Percentiles rank a stretch among this genome's conserved stretches.
Conservation (phyloP, 1,284 basidiomycete species). For the Pholiota adiposa region DNA sequence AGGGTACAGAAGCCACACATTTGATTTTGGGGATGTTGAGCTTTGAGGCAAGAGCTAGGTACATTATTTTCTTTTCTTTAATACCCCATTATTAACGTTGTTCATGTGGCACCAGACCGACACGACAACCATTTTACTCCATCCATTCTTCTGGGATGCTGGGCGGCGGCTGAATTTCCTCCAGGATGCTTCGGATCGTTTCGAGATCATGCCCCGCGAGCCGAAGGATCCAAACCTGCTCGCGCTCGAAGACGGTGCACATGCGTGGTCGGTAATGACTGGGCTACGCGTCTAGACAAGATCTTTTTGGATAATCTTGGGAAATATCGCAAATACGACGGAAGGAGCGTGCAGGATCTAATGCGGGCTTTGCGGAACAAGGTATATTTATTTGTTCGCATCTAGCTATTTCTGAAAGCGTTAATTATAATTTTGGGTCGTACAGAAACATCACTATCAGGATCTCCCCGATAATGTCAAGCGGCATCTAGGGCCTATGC, state of each 20-base stretch:
- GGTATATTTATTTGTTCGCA: slow-evolving; percentile 48
- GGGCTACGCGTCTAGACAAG: slow-evolving; percentile 87
- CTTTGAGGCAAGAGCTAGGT: slow-evolving; percentile 76
- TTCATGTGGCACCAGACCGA: slow-evolving; percentile 62
- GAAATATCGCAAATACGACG: slow-evolving; percentile 97
- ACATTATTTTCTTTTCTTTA: slow-evolving; percentile 31
- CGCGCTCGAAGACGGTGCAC: slow-evolving; percentile 76
- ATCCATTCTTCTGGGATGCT: slow-evolving; percentile 97
- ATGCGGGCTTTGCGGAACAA: slow-evolving; percentile 95
- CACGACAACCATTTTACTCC: slow-evolving; percentile 83
- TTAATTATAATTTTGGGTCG: slow-evolving; percentile 13
- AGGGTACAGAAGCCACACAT: slow-evolving; percentile 84
- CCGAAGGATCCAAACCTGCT: slow-evolving; percentile 82
- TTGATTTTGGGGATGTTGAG: slow-evolving; percentile 80
- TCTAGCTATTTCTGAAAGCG: neutral
- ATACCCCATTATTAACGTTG: neutral
- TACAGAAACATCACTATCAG: slow-evolving; percentile 97
- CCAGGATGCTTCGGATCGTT: slow-evolving; percentile 96
- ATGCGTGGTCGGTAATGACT: slow-evolving; percentile 83
- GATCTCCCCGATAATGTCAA: slow-evolving; percentile 91
- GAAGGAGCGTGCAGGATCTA: slow-evolving; percentile 88
- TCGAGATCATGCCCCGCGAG: slow-evolving; percentile 96
- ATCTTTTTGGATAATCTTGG: slow-evolving; percentile 93
- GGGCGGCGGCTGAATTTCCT: slow-evolving; percentile 88
- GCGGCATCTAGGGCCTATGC: slow-evolving; percentile 86